Conservation (phyloP, 1,139 yeast genomes). For the Komagataea norvegica region DNA sequence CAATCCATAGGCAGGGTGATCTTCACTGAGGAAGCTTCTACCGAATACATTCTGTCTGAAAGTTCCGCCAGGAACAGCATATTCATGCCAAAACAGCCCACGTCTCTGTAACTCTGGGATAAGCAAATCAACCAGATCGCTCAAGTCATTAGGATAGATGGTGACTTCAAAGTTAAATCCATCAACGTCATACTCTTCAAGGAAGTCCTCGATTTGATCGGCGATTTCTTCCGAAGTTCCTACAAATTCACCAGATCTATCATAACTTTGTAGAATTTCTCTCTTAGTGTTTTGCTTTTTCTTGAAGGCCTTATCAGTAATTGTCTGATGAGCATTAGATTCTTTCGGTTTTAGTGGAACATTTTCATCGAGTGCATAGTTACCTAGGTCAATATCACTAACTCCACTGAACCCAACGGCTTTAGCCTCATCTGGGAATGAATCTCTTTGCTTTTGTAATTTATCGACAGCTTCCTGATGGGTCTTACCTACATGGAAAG, state of each 20-base stretch:
- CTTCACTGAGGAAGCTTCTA: conserved; percentile 29
- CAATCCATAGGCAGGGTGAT: conserved; percentile 37
- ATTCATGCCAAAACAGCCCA: conserved; percentile 33
- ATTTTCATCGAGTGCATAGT: conserved; percentile 22
- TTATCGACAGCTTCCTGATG: conserved; percentile 30
- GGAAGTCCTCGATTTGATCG: conserved; percentile 33
- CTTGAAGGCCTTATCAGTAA: conserved; percentile 1
- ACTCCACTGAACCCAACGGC: conserved; percentile 27
- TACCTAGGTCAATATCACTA: conserved; percentile 27
- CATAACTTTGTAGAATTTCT: conserved; percentile 2
- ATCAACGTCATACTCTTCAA: conserved; percentile 32
- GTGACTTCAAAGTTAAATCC: conserved; percentile 35
- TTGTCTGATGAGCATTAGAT: background rate
- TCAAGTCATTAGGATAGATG: conserved; percentile 32
- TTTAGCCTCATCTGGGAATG: conserved; percentile 21
- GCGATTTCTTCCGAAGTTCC: conserved; percentile 18
- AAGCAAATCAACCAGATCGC: conserved; percentile 31
- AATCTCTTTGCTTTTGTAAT: conserved; percentile 21
- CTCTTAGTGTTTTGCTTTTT: conserved; percentile 1
- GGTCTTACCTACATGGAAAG: conserved; percentile 28
- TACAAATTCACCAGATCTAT: conserved; percentile 4
- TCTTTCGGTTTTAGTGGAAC: conserved; percentile 20
- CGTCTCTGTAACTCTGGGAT: conserved; percentile 34
- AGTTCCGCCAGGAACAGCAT: conserved; percentile 28
- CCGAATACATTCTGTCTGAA: conserved; percentile 26